Base-by-base conservation (phyloP, 768 basidiomycete genomes). In the Sarcodon aspratus region DNA sequence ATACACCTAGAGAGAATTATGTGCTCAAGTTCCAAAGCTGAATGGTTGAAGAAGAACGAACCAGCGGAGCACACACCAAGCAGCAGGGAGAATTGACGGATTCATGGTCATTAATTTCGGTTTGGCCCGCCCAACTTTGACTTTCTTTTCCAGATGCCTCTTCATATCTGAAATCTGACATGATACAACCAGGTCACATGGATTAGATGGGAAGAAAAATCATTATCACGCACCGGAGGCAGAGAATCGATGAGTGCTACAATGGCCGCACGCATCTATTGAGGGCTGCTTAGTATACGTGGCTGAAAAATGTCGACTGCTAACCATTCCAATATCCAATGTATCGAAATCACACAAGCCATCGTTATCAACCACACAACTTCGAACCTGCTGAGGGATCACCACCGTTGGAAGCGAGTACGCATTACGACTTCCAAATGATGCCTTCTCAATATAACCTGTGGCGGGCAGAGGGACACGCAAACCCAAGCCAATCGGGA, bases 51-150 rank as follows among this genome's bases (percentile, higher is more conserved):
- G 21, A 5, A 27, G 21, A 27, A 42, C 34, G 36, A 34, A 79
- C 82, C 81, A 85, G 43, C 80, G 73, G 44, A 85, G 62, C 31
- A 84, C 63, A 1, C 70, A 69, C 83, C 82, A 85, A 0, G 82
- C 80, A 1, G 81, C 80, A 5, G 77, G 73, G 9, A 72, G 63
- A 34, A 83, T 56, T 0, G 55, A 51, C 1, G 69, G 61, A 47
- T 76, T 69, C 45, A 80, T 66, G 37, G 81, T 76, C 54, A 69
- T 69, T 46, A 80, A 56, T 44, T 69, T 73, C 4, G 76, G 78
- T 55, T 76, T 80, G 13, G 65, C 67, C 46, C 74, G 75, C 6
- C 78, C 78, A 13, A 60, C 59, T 44, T 69, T 65, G 18, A 71
- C 67, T 50, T 75, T 78, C 51, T 71, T 64, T 49, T 70, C 69